Evolutionary conservation across 495 filamentous ascomycete species (phyloP).

Genomic region (Penicillium turbatum): DNA sequence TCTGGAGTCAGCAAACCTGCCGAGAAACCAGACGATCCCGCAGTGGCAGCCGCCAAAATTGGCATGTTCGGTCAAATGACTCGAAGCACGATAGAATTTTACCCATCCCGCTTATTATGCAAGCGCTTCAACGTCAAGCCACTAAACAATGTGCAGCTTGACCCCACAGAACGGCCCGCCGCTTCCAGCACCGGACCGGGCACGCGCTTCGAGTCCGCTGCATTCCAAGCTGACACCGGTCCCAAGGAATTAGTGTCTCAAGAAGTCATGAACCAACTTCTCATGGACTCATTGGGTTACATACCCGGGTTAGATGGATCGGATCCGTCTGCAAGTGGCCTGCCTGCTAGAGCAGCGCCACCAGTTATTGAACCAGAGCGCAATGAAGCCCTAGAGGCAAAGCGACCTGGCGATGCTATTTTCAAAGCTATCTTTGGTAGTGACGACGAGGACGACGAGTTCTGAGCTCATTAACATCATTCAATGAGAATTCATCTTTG

Average conservation of each 20-base stretch:
- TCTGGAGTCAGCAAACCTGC: conserved; percentile 52
- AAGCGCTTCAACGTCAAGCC: conserved; percentile 87
- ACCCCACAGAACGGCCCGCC: conserved; percentile 41
- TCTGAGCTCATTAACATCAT: background rate
- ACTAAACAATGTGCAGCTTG: conserved; percentile 64
- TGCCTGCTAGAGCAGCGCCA: conserved; percentile 5
- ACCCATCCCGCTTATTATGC: conserved; percentile 78
- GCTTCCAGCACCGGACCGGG: conserved; percentile 19
- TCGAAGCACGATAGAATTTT: conserved; percentile 64
- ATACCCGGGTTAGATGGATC: conserved; percentile 13
- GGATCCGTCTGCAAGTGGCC: conserved; percentile 4
- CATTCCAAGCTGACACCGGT: conserved; percentile 29
- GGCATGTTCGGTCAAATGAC: conserved; percentile 94
- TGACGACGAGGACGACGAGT: conserved; percentile 67
- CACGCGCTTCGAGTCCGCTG: conserved; percentile 34
- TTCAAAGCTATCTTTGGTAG: conserved; percentile 94
- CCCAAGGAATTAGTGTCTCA: conserved; percentile 39
- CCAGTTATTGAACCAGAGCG: conserved; percentile 61
- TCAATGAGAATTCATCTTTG: background rate
- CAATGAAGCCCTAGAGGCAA: conserved; percentile 82
- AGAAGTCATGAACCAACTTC: conserved; percentile 38
- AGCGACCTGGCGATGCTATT: conserved; percentile 80
- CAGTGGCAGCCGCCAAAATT: conserved; percentile 80
- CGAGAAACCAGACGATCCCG: conserved; percentile 69
- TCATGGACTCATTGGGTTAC: conserved; percentile 26